Percentiles rank a stretch among this genome's conserved stretches.
These are phyloP conservation scores for Inonotus hispidus DNA, from an alignment of 1,284 basidiomycete species.

Conservation along the genomic window DNA sequence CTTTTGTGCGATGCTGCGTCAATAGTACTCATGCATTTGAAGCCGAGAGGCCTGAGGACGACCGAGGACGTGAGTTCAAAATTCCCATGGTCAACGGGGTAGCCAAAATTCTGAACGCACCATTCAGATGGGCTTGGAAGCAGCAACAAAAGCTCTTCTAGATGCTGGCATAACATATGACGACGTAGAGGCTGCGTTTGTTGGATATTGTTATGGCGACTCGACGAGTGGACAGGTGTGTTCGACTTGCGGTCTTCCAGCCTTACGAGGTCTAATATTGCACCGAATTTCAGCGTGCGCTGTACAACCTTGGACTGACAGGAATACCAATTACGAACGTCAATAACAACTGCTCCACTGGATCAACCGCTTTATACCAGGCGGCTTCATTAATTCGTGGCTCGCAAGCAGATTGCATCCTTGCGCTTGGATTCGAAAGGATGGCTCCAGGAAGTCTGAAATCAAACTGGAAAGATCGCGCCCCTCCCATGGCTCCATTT, in stretches of 20 bases:
- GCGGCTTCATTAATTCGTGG: slow-evolving; percentile 65
- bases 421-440: slow-evolving; percentile 85
- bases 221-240: slow-evolving; percentile 75
- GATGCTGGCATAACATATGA: slow-evolving; percentile 87
- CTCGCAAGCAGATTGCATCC: slow-evolving; percentile 68
- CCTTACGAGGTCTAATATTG: not conserved
- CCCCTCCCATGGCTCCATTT: slow-evolving; percentile 50
- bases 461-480: slow-evolving; percentile 67
- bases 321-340: slow-evolving; percentile 84
- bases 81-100: not conserved
- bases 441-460: slow-evolving; percentile 78
- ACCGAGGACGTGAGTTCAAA: slow-evolving; percentile 55
- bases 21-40: slow-evolving; percentile 7
- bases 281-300: slow-evolving; percentile 45
- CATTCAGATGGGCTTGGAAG: slow-evolving; percentile 72
- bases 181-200: slow-evolving; percentile 65
- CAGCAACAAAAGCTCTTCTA: slow-evolving; percentile 77
- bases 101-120: not conserved
- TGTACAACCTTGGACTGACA: slow-evolving; percentile 85
- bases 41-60: slow-evolving; percentile 59
- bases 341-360: slow-evolving; percentile 82
- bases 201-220: slow-evolving; percentile 79
- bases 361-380: slow-evolving; percentile 68
- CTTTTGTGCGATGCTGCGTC: not conserved
- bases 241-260: not conserved